These are phyloP conservation scores for Fusarium irregulare DNA, from an alignment of 2,329 filamentous ascomycete genomes.

Conservation along the genomic window DNA sequence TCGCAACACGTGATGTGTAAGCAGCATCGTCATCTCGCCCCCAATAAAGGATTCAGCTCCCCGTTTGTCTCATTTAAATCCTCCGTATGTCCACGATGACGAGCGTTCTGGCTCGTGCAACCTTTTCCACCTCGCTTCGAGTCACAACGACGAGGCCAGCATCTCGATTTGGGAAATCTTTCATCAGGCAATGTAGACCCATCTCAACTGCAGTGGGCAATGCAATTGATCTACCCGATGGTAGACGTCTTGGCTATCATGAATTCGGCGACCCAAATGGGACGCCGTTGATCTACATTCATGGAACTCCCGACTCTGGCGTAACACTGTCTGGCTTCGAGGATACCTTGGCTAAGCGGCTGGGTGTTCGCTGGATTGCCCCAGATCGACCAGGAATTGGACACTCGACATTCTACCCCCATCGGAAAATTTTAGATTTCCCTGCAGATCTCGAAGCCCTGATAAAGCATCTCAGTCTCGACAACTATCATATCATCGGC, in stretches of 20 bases:
- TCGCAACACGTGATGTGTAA: background rate
- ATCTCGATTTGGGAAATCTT: background rate
- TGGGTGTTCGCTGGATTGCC: background rate
- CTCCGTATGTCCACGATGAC: background rate
- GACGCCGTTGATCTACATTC: background rate
- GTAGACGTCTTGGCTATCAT: background rate
- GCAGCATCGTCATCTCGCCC: rapidly evolving
- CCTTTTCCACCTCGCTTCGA: background rate
- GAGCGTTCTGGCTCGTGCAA: too few species aligned
- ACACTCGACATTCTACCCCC: background rate
- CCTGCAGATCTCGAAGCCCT: background rate
- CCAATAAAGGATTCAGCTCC: background rate
- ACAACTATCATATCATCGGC: background rate
- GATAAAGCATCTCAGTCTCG: background rate
- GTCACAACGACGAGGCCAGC: background rate
- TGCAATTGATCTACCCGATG: rapidly evolving
- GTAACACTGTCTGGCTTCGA: too few species aligned
- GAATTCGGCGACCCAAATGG: background rate
- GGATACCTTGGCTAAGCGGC: background rate
- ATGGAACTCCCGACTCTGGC: background rate
- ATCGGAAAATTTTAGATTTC: background rate
- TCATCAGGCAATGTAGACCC: background rate
- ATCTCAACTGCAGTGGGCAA: background rate
- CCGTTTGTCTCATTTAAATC: background rate
- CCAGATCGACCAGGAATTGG: background rate